Conservation (phyloP, 2,329 filamentous ascomycete species). For the Aspergillus ochraceus region DNA sequence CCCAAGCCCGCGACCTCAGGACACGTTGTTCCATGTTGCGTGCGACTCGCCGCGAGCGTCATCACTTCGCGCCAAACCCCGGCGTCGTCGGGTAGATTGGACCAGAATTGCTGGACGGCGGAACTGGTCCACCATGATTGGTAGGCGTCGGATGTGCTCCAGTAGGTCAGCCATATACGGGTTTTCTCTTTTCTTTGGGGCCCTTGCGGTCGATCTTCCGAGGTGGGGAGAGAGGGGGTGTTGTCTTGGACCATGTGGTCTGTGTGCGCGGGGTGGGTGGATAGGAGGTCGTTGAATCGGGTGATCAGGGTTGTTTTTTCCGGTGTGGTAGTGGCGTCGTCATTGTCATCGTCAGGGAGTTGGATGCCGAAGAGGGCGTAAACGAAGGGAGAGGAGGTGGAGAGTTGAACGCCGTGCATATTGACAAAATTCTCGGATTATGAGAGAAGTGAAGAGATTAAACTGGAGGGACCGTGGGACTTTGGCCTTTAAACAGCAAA, state of each 20-base stretch:
- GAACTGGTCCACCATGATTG: conserved; percentile 13
- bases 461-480: too few relatives aligned
- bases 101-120: conserved; percentile 15
- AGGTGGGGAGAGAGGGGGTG: conserved; percentile 16
- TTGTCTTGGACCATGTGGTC: conserved; percentile 12
- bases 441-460: too few relatives aligned
- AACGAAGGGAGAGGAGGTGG: conserved; percentile 6
- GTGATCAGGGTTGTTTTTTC: background rate
- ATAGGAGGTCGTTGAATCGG: conserved; percentile 8
- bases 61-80: conserved; percentile 20
- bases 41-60: conserved; percentile 6
- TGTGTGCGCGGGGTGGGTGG: conserved; percentile 4
- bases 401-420: too few relatives aligned
- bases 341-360: background rate
- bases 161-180: conserved; percentile 17
- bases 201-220: too few relatives aligned
- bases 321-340: too few relatives aligned
- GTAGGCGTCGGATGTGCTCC: conserved; percentile 9
- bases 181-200: background rate
- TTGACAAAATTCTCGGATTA: too few relatives aligned
- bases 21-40: conserved; percentile 14
- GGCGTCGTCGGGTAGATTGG: conserved; percentile 9
- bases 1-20: conserved; percentile 7
- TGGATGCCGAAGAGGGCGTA: background rate
- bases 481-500: too few relatives aligned